Evolutionary conservation across 2,329 filamentous ascomycete species (phyloP), one percentile per base, ranked within the genome.

Genomic region (Lecanicillium sp.): DNA sequence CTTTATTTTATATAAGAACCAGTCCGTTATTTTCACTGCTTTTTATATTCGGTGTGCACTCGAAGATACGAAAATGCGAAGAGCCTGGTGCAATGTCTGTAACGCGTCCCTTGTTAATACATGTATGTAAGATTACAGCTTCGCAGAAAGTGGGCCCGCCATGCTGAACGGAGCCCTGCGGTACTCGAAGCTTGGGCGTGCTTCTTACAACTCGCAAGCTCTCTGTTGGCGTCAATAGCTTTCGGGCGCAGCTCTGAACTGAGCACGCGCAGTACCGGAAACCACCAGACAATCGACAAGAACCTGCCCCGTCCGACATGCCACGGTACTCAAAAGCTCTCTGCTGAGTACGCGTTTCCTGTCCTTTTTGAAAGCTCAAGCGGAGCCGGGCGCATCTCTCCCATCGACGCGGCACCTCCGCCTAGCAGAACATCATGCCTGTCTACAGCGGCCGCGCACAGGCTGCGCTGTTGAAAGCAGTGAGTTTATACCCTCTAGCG

Each of bases 381-480:
- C 35, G 26, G 27, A 19, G 40, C 15, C 10, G 14, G 33, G 36
- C 15, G 14, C 27, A 35, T 30, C 19, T 38, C 15, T 20, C 26
- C 17, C 26, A 12, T 29, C 26, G 7, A 12, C 12, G 26, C 26
- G 12, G 26, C 7, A 12, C 26, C 17, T 47, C 19, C 30, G 12
- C 8, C 11, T 17, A n/a, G 15, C n/a, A 19, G n/a, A 36, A 17
- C 19, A 39, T 14, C 47, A 71, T 70, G 68, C 65, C 68, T 19
- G 37, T 51, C 19, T 70, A 70, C 53, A 69, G 61, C 52, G 58
- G 61, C 44, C 62, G 64, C 55, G 71, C 72, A 62, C 75, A 78
- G 67, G 65, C 63, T 54, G 77, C 78, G 63, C 72, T 83, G 33
- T 60, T 81, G 43, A 73, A 74, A 64, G 79, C 78, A 67, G 75